Base-by-base conservation (phyloP, 1,284 basidiomycete species). In the Hemileia vastatrix region DNA sequence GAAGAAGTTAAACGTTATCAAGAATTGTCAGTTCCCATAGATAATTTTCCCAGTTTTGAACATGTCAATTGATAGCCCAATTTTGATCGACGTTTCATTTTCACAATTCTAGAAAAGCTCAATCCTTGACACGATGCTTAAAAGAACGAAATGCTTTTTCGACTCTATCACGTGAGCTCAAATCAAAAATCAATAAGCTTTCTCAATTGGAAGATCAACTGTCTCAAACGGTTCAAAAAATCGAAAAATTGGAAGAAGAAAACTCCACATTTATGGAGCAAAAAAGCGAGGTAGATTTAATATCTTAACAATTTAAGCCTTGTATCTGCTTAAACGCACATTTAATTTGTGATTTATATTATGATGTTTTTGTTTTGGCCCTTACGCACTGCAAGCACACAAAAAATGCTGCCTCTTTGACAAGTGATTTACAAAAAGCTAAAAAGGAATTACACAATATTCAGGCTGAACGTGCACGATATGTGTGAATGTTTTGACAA, bases 1-100 rank as follows among this genome's bases (percentile, higher is more conserved):
- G 86, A 87, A 60, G 89, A 86, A 70, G 78, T 97, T 8, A 85
- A 86, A 52, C 87, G 95, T 72, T 99, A 99, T 76, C 86, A 87
- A 43, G 78, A 82, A 72, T 78, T 95, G 87, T 91, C 66, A 69
- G 86, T 73, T n/a, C 18, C 19, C 44, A 9, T 45, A n/a, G n/a
- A n/a, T 15, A 15, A 45, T 31, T 32, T 27, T 43, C 36, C 21
- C 31, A n/a, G 9, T 43, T 43, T 43, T n/a, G n/a, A 8, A 43
- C 9, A 8, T 43, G 40, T 48, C 23, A 33, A 48, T 24, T 57
- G 24, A 21, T 11, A 43, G 11, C 24, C 36, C 31, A 6, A 43
- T 47, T 15, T 6, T 1, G 43, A 11, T 45, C 44, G n/a, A 24
- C 31, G 13, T 45, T 31, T 44, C 11, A 24, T 19, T 43, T 54